These are phyloP conservation scores for rapeseed (Brassica napus) DNA, from an alignment of 345 rosid genomes.

Conservation along the genomic window DNA sequence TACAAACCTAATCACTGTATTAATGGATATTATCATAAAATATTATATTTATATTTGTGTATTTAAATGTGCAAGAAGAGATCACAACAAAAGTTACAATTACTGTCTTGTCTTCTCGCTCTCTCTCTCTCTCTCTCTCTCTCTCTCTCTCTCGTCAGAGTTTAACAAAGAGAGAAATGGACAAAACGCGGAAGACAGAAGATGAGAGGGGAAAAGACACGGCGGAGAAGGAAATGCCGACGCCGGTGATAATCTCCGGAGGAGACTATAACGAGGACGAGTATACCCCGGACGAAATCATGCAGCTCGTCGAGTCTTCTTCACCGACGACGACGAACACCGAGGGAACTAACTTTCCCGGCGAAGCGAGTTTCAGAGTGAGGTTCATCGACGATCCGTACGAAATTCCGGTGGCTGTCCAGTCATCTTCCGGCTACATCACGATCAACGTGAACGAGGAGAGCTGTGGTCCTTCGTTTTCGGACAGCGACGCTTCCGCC, in stretches of 20 bases:
- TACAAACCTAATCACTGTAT: slow-evolving; percentile 22
- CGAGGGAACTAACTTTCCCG: not conserved
- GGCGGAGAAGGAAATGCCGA: slow-evolving; percentile 23
- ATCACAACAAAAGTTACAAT: not conserved
- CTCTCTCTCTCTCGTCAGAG: not conserved
- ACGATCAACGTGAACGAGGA: slow-evolving; percentile 91
- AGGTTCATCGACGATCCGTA: slow-evolving; percentile 73
- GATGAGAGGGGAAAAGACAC: not conserved
- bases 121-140: not conserved
- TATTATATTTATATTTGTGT: slow-evolving; percentile 5
- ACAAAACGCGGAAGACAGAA: slow-evolving; percentile 38
- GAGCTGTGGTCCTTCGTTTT: slow-evolving; percentile 82
- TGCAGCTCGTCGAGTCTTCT: slow-evolving; percentile 56
- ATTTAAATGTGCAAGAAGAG: not conserved
- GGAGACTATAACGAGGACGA: slow-evolving; percentile 43
- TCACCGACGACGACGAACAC: slow-evolving; percentile 16
- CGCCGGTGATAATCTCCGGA: slow-evolving; percentile 4
- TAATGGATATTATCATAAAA: slow-evolving; percentile 16
- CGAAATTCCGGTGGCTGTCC: slow-evolving; percentile 50
- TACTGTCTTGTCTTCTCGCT: not conserved
- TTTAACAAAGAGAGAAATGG: slow-evolving; percentile 34
- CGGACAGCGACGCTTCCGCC: slow-evolving; percentile 63
- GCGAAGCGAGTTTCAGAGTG: slow-evolving; percentile 41
- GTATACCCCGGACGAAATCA: slow-evolving; percentile 47
- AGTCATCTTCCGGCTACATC: slow-evolving; percentile 59